Evolutionary conservation across 1,284 basidiomycete species (phyloP).

Genomic region (Ganoderma lingzhi): DNA sequence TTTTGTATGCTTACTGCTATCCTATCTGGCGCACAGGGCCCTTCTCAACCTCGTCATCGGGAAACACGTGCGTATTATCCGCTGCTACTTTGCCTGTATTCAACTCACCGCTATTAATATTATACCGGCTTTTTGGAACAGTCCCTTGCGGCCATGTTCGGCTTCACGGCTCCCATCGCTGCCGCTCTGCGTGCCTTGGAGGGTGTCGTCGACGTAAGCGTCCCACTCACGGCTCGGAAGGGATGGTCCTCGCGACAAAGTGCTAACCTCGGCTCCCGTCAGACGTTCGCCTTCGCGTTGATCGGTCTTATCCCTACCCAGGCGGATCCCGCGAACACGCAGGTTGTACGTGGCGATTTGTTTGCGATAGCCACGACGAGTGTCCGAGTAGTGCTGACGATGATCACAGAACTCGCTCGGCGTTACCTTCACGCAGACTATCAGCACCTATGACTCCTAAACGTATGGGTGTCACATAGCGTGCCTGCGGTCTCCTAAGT

Average conservation of each 20-base stretch:
- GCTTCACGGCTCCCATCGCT: slow-evolving; percentile 4
- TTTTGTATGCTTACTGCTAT: not conserved
- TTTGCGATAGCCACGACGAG: no score
- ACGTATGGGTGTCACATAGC: not conserved
- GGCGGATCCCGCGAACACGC: not conserved
- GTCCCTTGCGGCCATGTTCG: slow-evolving; percentile 5
- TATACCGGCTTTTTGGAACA: not conserved
- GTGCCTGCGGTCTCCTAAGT: not conserved
- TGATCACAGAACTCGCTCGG: not conserved
- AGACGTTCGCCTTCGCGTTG: slow-evolving; percentile 5
- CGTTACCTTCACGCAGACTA: slow-evolving; percentile 8
- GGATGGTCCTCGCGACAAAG: no score
- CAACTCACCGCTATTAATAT: no score
- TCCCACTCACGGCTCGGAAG: not conserved
- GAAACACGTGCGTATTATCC: not conserved
- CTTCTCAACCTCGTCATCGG: slow-evolving; percentile 4
- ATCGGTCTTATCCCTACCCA: slow-evolving; percentile 5
- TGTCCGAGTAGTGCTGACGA: not conserved
- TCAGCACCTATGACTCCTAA: slow-evolving; percentile 2
- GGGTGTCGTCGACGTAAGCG: not conserved
- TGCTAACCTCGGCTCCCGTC: no score
- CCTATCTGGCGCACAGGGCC: not conserved
- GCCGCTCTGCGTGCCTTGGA: slow-evolving; percentile 2
- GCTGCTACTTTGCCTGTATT: not conserved
- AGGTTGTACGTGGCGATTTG: not conserved